phyloP scores from a whole-genome alignment of 2,329 filamentous ascomycete species.

The Cladophialophora carrionii region DNA sequence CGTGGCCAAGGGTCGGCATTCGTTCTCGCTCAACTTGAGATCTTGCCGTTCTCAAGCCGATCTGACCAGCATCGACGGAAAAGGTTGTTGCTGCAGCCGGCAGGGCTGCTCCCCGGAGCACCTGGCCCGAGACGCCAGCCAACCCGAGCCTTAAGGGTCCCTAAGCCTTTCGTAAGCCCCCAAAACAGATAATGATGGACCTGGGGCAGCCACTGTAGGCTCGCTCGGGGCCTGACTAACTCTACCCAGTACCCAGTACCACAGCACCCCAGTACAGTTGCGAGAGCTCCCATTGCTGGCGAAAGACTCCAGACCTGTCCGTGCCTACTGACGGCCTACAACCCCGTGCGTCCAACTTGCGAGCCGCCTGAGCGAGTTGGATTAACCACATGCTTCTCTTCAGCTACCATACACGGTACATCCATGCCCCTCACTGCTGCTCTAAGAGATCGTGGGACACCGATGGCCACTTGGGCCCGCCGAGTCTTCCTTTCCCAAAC shows the following conservation, averaged over 20 bases:
- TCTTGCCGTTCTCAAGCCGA: slow-evolving; percentile 9
- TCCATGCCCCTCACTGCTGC: not conserved
- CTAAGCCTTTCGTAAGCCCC: slow-evolving; percentile 19
- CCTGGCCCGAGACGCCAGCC: not conserved
- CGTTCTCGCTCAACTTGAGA: slow-evolving; percentile 1
- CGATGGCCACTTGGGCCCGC: slow-evolving; percentile 8
- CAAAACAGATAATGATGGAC: slow-evolving; percentile 17
- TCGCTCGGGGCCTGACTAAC: slow-evolving; percentile 10
- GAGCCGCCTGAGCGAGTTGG: slow-evolving; percentile 9
- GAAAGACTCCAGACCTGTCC: not conserved
- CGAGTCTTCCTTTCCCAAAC: slow-evolving; percentile 1
- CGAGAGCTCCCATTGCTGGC: not conserved
- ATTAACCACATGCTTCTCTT: not conserved
- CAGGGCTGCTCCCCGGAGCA: slow-evolving; percentile 13
- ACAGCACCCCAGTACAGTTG: no score
- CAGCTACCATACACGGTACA: not conserved
- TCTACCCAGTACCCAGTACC: no score
- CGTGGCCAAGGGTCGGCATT: not conserved
- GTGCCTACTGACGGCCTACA: not conserved
- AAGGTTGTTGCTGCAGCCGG: slow-evolving; percentile 5
- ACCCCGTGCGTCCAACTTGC: slow-evolving; percentile 7
- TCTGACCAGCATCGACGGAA: slow-evolving; percentile 5
- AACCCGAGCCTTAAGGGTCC: not conserved
- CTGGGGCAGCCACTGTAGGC: not conserved
- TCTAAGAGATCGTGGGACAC: not conserved